Base-by-base conservation (phyloP, 768 basidiomycete genomes). In the Termitomyces sp. region DNA sequence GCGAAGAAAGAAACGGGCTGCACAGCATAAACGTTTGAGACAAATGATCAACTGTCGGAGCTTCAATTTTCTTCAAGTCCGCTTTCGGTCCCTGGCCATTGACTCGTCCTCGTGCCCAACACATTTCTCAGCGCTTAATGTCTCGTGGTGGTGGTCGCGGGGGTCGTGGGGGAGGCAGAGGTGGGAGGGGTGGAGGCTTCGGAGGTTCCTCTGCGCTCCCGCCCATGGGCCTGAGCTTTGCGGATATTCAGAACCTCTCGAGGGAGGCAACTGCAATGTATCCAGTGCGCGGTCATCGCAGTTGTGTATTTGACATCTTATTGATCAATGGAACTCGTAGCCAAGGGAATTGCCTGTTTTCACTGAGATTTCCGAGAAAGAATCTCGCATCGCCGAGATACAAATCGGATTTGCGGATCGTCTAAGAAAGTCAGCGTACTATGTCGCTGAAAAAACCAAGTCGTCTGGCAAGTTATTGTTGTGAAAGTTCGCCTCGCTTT, bases 151-250 rank as follows among this genome's bases (percentile, higher is more conserved):
- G 70, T 48, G 69, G 70, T 49, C 63, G 79, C 36, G 76, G 77
- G 58, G 68, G 78, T 32, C 68, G 75, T 18, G 71, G 74, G 23
- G 72, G 76, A 23, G 66, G 74, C 30, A 68, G 76, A 35, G 82
- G 86, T 18, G 83, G 88, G 4, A 72, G 89, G 60, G 86, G 23
- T 23, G 23, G 88, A 8, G 83, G 84, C 5, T 80, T 82, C 66
- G 82, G 83, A 20, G 82, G 84, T 30, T 73, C 77, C 53, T 68
- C 70, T 61, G 71, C 60, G 70, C 77, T 81, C 40, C 86, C 84
- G 3, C 89, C 90, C 0, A 89, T 91, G 85, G 91, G 92, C 20
- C 80, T 93, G 33, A 85, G 87, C 6, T 90, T 89, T 68, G 82
- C 87, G 46, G 91, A 94, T 69, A 79, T 94, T 54, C 88, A 91